Evolutionary conservation across 441 rosid genomes (phyloP).

Genomic region (Viola pubescens): DNA sequence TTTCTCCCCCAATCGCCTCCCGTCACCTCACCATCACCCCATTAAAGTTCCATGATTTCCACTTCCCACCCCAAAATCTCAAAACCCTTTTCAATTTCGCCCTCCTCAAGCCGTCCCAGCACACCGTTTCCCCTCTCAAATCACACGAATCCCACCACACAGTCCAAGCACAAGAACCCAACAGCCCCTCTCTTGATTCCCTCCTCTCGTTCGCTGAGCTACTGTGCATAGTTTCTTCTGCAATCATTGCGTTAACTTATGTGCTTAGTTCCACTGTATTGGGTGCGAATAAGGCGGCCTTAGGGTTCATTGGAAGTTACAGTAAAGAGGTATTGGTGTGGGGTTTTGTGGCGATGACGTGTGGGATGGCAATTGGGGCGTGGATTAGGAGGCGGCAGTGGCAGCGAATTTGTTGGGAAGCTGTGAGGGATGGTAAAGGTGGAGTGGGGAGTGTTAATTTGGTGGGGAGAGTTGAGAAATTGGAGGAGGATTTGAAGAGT

Average conservation of each 20-base stretch:
- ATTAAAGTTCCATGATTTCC: slow-evolving; percentile 1
- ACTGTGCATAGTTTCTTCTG: slow-evolving; percentile 54
- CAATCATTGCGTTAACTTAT: slow-evolving; percentile 35
- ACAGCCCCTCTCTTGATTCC: slow-evolving; percentile 32
- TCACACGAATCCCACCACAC: slow-evolving; percentile 30
- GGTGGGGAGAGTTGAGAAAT: slow-evolving; percentile 58
- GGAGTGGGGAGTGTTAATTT: slow-evolving; percentile 33
- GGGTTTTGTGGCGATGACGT: slow-evolving; percentile 44
- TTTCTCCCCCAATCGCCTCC: too few species aligned
- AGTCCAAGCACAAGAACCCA: slow-evolving; percentile 12
- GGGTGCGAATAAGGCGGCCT: slow-evolving; percentile 23
- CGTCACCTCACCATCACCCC: too few species aligned
- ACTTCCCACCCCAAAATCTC: neutral
- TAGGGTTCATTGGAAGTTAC: slow-evolving; percentile 41
- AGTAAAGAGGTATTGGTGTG: slow-evolving; percentile 30
- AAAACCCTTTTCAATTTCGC: slow-evolving; percentile 11
- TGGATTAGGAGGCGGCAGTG: slow-evolving; percentile 67
- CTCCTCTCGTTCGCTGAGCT: slow-evolving; percentile 50
- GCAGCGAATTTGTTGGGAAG: slow-evolving; percentile 43
- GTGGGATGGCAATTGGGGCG: slow-evolving; percentile 48
- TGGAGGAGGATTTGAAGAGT: slow-evolving; percentile 75
- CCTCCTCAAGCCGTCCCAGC: slow-evolving; percentile 9
- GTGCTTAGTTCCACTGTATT: slow-evolving; percentile 37
- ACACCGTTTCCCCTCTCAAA: slow-evolving; percentile 18
- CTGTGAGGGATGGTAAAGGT: slow-evolving; percentile 23